Evolutionary conservation across 306 rosid species (phyloP).

Genomic region (Chamaecrista fasciculata): DNA sequence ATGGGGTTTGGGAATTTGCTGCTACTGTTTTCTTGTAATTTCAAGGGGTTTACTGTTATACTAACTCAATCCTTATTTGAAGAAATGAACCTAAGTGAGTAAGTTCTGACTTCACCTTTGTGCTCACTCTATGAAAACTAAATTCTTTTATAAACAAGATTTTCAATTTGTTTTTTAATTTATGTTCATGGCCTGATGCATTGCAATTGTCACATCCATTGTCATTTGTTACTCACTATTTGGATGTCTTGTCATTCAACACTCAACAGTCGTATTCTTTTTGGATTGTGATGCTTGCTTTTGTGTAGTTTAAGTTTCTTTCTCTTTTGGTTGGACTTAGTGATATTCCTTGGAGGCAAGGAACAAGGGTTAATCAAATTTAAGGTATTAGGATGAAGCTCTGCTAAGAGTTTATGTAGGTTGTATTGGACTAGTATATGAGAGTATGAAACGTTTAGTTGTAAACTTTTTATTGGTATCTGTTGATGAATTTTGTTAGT

Average conservation of each 20-base stretch:
- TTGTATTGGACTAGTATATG: background rate
- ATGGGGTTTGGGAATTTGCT: background rate
- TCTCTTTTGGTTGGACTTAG: background rate
- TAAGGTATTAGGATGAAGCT: background rate
- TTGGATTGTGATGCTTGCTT: background rate
- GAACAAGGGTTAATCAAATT: background rate
- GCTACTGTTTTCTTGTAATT: background rate
- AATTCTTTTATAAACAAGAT: background rate
- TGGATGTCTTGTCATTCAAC: background rate
- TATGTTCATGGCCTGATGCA: background rate
- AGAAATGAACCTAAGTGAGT: background rate
- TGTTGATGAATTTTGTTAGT: background rate
- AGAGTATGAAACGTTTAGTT: background rate
- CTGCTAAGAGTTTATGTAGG: background rate
- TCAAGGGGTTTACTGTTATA: background rate
- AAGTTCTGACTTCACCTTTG: background rate
- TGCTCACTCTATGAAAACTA: background rate
- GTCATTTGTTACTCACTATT: background rate
- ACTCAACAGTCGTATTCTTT: background rate
- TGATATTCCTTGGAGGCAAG: background rate
- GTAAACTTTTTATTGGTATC: background rate
- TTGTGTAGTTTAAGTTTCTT: background rate
- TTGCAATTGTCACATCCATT: background rate
- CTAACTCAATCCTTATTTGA: too few relatives aligned
- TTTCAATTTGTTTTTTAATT: background rate